phyloP scores from a whole-genome alignment of 768 basidiomycete species.

The Kwoniella pini region DNA sequence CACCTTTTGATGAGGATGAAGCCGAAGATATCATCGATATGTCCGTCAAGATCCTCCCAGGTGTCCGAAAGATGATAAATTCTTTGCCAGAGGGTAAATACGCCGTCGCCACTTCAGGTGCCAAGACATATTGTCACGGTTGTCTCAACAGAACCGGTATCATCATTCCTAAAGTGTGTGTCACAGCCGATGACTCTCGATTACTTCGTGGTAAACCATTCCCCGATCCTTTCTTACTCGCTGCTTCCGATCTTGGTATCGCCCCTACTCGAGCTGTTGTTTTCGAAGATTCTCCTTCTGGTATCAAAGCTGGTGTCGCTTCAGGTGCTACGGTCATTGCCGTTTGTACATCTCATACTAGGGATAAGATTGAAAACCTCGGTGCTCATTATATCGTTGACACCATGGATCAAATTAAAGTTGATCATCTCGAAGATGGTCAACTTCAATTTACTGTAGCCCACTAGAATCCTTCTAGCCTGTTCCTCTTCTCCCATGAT shows the following conservation, averaged over 20 bases:
- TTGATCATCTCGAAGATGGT: conserved; percentile 20
- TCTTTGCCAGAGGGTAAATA: conserved; percentile 68
- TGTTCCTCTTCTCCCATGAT: neutral
- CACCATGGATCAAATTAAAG: conserved; percentile 39
- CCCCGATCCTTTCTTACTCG: conserved; percentile 55
- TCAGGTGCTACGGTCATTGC: conserved; percentile 53
- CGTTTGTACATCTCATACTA: conserved; percentile 53
- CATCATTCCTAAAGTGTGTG: conserved; percentile 66
- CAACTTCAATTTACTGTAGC: conserved; percentile 30
- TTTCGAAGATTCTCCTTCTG: conserved; percentile 55
- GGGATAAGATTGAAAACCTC: conserved; percentile 34
- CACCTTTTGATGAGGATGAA: conserved; percentile 27
- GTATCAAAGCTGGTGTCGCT: conserved; percentile 55
- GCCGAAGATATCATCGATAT: conserved; percentile 42
- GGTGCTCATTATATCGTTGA: conserved; percentile 42
- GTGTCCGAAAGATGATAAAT: conserved; percentile 66
- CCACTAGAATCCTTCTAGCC: conserved; percentile 8
- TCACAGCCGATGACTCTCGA: conserved; percentile 75
- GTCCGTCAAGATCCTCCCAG: conserved; percentile 66
- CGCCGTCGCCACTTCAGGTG: conserved; percentile 73
- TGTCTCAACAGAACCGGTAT: conserved; percentile 56
- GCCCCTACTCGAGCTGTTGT: conserved; percentile 58
- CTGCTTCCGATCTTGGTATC: conserved; percentile 54
- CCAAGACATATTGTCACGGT: conserved; percentile 66
- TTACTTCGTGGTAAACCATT: conserved; percentile 57